phyloP scores from a whole-genome alignment of 2,329 filamentous ascomycete species.

The Elsinoe arachidis region DNA sequence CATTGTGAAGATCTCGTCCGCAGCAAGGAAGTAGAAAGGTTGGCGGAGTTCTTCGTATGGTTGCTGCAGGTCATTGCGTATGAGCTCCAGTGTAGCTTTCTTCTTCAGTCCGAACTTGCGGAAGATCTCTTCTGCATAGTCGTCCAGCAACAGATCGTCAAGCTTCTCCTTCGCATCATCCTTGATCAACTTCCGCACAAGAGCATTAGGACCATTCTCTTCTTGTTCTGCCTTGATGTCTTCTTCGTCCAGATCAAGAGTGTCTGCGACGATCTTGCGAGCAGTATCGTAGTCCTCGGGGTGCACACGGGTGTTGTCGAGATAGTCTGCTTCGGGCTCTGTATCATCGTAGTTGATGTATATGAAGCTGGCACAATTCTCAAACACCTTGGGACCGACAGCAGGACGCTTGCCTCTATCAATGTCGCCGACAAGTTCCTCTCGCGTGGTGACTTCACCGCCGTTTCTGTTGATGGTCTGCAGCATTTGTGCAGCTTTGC shows the following conservation, averaged over 20 bases:
- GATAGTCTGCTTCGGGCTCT: constrained; percentile 74
- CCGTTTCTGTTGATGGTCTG: constrained; percentile 91
- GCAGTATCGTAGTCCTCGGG: constrained; percentile 97
- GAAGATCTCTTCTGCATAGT: constrained; percentile 93
- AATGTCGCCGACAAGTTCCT: constrained; percentile 80
- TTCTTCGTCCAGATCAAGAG: constrained; percentile 91
- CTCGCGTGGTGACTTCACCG: constrained; percentile 72
- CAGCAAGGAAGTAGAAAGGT: constrained; percentile 60
- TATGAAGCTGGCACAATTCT: constrained; percentile 93
- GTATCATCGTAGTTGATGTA: constrained; percentile 81
- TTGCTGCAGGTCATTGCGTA: constrained; percentile 82
- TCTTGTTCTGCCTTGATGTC: constrained; percentile 92
- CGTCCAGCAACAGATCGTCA: constrained; percentile 90
- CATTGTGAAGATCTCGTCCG: constrained; percentile 88
- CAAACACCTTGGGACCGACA: constrained; percentile 85
- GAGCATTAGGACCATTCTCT: constrained; percentile 79
- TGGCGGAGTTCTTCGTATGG: constrained; percentile 91
- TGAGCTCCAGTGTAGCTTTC: constrained; percentile 90
- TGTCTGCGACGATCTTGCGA: constrained; percentile 96
- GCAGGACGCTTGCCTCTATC: constrained; percentile 53
- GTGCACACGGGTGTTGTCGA: constrained; percentile 95
- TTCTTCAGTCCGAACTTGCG: constrained; percentile 89
- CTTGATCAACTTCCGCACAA: constrained; percentile 89
- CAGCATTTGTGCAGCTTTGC: constrained; percentile 75
- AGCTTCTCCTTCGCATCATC: constrained; percentile 91